These are phyloP conservation scores for Annulohypoxylon stygium DNA, from an alignment of 495 filamentous ascomycete genomes.

Conservation along the genomic window DNA sequence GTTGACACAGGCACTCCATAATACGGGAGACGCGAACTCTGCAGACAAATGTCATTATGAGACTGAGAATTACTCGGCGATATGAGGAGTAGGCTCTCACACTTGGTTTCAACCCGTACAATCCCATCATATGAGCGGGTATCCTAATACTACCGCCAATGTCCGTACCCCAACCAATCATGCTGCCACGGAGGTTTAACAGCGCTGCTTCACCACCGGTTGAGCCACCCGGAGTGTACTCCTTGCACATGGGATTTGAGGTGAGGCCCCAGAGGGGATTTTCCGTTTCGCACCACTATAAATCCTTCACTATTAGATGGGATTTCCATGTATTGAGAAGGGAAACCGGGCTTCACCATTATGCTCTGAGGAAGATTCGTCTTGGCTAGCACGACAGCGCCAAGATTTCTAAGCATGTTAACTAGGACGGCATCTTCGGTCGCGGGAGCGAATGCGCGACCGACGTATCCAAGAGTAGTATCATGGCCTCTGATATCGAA, in stretches of 20 bases:
- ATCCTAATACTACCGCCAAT: constrained; percentile 85
- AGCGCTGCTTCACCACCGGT: constrained; percentile 85
- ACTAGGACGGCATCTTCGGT: constrained; percentile 76
- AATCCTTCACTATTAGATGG: constrained; percentile 14
- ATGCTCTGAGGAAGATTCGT: constrained; percentile 86
- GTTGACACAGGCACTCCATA: constrained; percentile 62
- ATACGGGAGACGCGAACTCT: constrained; percentile 66
- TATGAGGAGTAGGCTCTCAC: constrained; percentile 63
- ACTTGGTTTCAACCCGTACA: constrained; percentile 79
- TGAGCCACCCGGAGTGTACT: constrained; percentile 85
- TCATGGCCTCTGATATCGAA: constrained; percentile 82
- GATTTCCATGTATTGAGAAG: constrained; percentile 18
- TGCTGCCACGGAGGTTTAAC: constrained; percentile 76
- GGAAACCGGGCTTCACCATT: constrained; percentile 66
- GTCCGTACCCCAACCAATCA: constrained; percentile 87
- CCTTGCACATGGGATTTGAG: constrained; percentile 76
- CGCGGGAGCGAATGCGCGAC: constrained; percentile 65
- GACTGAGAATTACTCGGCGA: background rate
- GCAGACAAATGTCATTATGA: background rate
- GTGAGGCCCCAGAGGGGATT: constrained; percentile 84
- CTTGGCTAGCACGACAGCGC: constrained; percentile 85
- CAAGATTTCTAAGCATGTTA: constrained; percentile 78
- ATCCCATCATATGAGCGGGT: constrained; percentile 84
- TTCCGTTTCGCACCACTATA: constrained; percentile 74
- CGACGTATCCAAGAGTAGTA: constrained; percentile 78